Percentiles rank a stretch among this genome's conserved stretches.
phyloP scores from a whole-genome alignment of 2,329 filamentous ascomycete species.

The Ophiostoma australiae region DNA sequence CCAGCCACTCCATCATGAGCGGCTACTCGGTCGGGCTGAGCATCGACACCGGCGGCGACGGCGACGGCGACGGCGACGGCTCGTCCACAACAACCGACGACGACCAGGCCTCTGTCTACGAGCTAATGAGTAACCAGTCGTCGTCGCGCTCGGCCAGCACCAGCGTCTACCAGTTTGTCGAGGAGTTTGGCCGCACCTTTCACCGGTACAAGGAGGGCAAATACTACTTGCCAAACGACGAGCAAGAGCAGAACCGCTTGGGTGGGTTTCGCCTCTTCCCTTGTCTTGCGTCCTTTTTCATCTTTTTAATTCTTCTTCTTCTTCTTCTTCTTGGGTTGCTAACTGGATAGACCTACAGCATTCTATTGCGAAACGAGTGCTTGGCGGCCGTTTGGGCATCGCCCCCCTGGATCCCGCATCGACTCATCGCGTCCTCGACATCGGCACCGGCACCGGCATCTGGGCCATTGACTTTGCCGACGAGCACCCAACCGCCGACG shows the following conservation, averaged over 20 bases:
- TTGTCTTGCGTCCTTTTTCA: no score
- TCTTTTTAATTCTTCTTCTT: no score
- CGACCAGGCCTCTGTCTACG: conserved; percentile 21
- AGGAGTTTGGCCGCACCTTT: conserved; percentile 25
- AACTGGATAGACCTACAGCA: conserved; percentile 21
- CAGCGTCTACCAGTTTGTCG: conserved; percentile 22
- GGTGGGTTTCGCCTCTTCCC: conserved; percentile 1
- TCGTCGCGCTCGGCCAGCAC: conserved; percentile 21
- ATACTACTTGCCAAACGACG: conserved; percentile 25
- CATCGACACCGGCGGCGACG: background rate
- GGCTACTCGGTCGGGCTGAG: conserved; percentile 21
- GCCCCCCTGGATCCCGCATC: conserved; percentile 19
- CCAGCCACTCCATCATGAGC: conserved; percentile 18
- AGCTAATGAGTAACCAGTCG: conserved; percentile 19
- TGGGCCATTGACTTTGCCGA: conserved; percentile 27
- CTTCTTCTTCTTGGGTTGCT: background rate
- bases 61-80: background rate
- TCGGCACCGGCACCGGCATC: conserved; percentile 26
- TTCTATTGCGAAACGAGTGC: conserved; percentile 18
- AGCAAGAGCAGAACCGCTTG: conserved; percentile 24
- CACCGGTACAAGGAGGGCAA: conserved; percentile 26
- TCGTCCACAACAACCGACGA: conserved; percentile 18
- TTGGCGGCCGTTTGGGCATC: conserved; percentile 15
- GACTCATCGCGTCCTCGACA: conserved; percentile 22
- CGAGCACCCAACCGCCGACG: conserved; percentile 34